These are phyloP conservation scores for Panicum miliaceum DNA, from an alignment of 176 grass and related monocot species.

Conservation along the genomic window DNA sequence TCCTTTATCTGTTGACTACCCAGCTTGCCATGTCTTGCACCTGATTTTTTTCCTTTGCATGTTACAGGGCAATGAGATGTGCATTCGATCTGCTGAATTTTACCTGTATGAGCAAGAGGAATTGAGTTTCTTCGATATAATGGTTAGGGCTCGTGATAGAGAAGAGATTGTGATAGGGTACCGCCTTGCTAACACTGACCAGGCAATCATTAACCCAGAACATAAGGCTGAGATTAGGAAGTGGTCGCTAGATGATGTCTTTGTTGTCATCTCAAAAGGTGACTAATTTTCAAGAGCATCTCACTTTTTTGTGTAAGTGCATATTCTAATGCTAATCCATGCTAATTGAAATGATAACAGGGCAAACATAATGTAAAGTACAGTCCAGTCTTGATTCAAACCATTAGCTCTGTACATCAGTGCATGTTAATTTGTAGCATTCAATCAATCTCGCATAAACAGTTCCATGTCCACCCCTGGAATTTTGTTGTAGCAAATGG, in stretches of 20 bases:
- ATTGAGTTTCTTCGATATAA: conserved; percentile 94
- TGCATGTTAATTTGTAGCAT: conserved; percentile 39
- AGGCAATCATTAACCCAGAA: conserved; percentile 87
- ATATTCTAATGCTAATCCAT: conserved; percentile 59
- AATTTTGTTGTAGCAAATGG: conserved; percentile 11
- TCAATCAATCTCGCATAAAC: neutral
- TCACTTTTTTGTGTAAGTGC: conserved; percentile 49
- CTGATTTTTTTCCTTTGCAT: conserved; percentile 26
- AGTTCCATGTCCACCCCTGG: neutral
- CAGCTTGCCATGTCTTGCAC: neutral
- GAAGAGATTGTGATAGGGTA: conserved; percentile 93
- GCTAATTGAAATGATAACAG: conserved; percentile 50
- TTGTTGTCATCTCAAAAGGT: conserved; percentile 88
- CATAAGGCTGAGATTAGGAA: conserved; percentile 72
- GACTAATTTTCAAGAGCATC: conserved; percentile 54
- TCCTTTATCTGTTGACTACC: neutral
- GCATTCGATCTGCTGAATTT: conserved; percentile 86
- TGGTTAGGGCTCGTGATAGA: conserved; percentile 82
- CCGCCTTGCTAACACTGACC: conserved; percentile 70
- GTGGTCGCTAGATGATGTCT: conserved; percentile 96
- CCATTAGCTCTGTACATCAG: conserved; percentile 5
- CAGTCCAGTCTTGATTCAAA: conserved; percentile 22
- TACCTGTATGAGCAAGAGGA: conserved; percentile 97
- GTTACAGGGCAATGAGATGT: conserved; percentile 92
- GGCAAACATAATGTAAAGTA: conserved; percentile 32